Evolutionary conservation across 2,329 filamentous ascomycete species (phyloP), one percentile per base, ranked within the genome.

Genomic region (Rhytidhysteron rufulum): DNA sequence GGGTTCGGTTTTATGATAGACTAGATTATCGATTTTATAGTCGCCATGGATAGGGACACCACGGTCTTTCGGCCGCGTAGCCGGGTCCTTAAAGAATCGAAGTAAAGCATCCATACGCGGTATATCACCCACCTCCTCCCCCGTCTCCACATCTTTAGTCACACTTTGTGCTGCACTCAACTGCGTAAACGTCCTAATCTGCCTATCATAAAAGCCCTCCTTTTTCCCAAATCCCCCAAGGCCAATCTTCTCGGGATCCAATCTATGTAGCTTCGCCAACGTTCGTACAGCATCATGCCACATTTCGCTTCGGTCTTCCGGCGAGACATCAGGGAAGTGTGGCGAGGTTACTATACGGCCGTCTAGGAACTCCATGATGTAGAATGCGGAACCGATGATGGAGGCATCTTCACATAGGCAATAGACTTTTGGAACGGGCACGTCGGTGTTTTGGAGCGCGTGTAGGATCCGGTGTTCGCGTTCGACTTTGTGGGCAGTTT

Each of bases 311-410:
- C 90, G 78, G 49, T 93, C 82, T 24, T 71, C 70, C 0, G 82
- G 63, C 27, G 72, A 72, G 9, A 86, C 78, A n/a, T 73, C 83
- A 1, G 87, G 88, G 63, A 95, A 82, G 35, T 82, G 71, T 31
- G 88, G 84, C 66, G 95, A 87, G 54, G 88, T 86, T 58, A 95
- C 85, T 65, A 95, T 93, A 56, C 90, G 82, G 19, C 90, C 90
- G 59, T 93, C 85, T 41, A 96, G 75, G 62, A 90, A 96, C 63
- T 87, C 82, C 90, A 96, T 96, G 60, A 96, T 82, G 69, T 96
- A 96, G 65, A 96, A 96, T 2, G 88, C 78, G 5, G 88, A 95
- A 41, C 89, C 90, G 45, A 96, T 73, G 22, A 96, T 73, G 40
- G 63, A 66, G 29, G 72, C 69, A 66, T 95, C 89, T 65, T 91